Conservation (phyloP, 345 rosid genomes). For the Lepidium africanum region DNA sequence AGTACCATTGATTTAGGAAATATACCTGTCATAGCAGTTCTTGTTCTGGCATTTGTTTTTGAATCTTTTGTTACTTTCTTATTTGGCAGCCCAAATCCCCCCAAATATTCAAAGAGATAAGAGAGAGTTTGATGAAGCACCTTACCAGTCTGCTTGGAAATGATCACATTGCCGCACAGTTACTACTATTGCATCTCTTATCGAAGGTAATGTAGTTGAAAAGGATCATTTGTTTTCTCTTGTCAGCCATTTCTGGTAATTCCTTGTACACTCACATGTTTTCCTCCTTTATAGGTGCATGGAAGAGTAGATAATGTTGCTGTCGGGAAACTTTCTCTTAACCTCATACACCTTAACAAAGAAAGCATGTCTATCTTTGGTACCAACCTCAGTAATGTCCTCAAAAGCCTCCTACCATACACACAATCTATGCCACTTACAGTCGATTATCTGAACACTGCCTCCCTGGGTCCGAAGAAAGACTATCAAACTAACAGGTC, state of each 20-base stretch:
- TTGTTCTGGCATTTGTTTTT: background rate
- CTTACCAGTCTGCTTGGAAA: slow-evolving; percentile 71
- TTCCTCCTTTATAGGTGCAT: slow-evolving; percentile 46
- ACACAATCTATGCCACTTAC: slow-evolving; percentile 57
- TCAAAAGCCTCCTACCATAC: slow-evolving; percentile 67
- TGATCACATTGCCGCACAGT: slow-evolving; percentile 68
- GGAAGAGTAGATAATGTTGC: slow-evolving; percentile 70
- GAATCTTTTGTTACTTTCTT: background rate
- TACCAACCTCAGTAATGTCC: slow-evolving; percentile 32
- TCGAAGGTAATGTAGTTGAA: slow-evolving; percentile 41
- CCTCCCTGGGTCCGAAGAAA: slow-evolving; percentile 68
- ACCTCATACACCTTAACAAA: slow-evolving; percentile 56
- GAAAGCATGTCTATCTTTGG: slow-evolving; percentile 66
- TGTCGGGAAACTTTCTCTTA: slow-evolving; percentile 86
- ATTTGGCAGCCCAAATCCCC: slow-evolving; percentile 50
- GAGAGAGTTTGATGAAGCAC: slow-evolving; percentile 59
- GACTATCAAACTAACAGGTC: slow-evolving; percentile 75
- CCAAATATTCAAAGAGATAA: slow-evolving; percentile 43
- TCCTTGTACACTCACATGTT: background rate
- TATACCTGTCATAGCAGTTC: background rate
- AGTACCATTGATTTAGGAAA: background rate
- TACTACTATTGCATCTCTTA: slow-evolving; percentile 71
- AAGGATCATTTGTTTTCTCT: background rate
- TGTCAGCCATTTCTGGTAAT: background rate
- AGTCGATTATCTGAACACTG: slow-evolving; percentile 57